Conservation (phyloP, 768 basidiomycete species). For the Tephrocybe rancida region DNA sequence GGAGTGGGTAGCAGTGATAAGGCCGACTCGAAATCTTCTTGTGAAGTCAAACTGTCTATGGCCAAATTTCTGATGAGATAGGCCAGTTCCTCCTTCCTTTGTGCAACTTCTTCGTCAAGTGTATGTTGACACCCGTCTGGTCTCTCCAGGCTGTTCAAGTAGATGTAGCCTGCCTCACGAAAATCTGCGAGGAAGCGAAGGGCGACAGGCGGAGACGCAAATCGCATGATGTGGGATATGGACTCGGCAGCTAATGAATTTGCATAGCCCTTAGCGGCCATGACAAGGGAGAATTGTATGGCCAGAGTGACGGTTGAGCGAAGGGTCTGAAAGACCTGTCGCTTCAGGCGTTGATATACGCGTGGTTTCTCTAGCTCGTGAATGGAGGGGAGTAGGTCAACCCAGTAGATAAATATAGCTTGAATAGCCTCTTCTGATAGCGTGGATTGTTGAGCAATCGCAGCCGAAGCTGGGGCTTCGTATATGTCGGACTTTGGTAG, state of each 20-base stretch:
- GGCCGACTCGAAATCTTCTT: constrained; percentile 41
- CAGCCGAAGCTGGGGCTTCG: constrained; percentile 27
- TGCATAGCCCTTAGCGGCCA: constrained; percentile 41
- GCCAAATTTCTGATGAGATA: constrained; percentile 35
- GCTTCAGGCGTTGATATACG: constrained; percentile 22
- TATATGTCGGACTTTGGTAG: constrained; percentile 32
- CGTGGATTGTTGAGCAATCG: constrained; percentile 11
- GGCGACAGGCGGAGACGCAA: constrained; percentile 34
- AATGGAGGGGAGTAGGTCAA: constrained; percentile 33
- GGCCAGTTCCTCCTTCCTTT: constrained; percentile 12
- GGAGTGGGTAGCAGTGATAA: constrained; percentile 45
- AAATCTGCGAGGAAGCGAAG: constrained; percentile 42
- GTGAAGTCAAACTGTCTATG: constrained; percentile 41
- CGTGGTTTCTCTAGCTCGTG: background rate
- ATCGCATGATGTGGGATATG: constrained; percentile 45
- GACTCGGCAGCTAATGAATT: constrained; percentile 19
- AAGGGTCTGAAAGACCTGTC: constrained; percentile 24
- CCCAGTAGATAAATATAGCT: constrained; percentile 29
- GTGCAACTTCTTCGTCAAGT: background rate
- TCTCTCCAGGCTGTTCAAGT: constrained; percentile 11
- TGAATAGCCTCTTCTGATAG: constrained; percentile 9
- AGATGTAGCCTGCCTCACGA: constrained; percentile 23
- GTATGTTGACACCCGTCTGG: background rate
- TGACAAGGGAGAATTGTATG: constrained; percentile 31
- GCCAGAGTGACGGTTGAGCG: constrained; percentile 29